Evolutionary conservation across 2,329 filamentous ascomycete genomes (phyloP), one percentile per base, ranked within the genome.

Genomic region (Cercospora canescens): DNA sequence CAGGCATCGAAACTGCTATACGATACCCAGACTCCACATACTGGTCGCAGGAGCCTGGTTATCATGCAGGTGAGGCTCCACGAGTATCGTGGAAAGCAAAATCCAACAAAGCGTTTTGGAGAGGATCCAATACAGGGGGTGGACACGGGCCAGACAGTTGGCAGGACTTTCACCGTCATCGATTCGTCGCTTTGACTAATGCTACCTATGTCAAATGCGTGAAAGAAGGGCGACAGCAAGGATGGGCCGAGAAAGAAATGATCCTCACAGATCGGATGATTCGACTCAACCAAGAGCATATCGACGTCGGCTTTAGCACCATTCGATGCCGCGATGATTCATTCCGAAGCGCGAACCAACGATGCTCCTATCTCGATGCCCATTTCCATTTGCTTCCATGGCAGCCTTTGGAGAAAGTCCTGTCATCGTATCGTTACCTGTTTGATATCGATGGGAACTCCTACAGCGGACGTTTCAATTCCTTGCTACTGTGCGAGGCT

Each of bases 401-500:
- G 35, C 6, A 8, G 35, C 12, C 35, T 8, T 37, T 37, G 35
- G 4, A 16, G 6, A 4, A 37, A 9, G 11, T 37, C 4, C 35
- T 37, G 35, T 37, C 35, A 7, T 37, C 35, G 6, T 37, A 37
- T 14, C 35, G 35, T 4, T 37, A 37, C 11, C 12, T 37, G 35
- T 48, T 90, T 0, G 92, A 95, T 75, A 85, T 94, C 64, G 92
- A 94, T 76, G 92, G 91, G 1, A 87, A 88, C 71, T 75, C 72
- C 18, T 81, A 79, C 71, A 76, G 73, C 12, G 79, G 78, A 7
- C 75, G 80, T 7, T 81, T 79, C 62, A 73, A 75, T 6, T 74
- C 71, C 0, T 92, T 94, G 76, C 80, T 94, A 21, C 83, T 86
- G 37, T 91, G 87, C 32, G 91, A 87, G 1, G 89, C 86, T 12